Conservation (phyloP, 805 yeast species). For the Myxozyma neglecta region DNA sequence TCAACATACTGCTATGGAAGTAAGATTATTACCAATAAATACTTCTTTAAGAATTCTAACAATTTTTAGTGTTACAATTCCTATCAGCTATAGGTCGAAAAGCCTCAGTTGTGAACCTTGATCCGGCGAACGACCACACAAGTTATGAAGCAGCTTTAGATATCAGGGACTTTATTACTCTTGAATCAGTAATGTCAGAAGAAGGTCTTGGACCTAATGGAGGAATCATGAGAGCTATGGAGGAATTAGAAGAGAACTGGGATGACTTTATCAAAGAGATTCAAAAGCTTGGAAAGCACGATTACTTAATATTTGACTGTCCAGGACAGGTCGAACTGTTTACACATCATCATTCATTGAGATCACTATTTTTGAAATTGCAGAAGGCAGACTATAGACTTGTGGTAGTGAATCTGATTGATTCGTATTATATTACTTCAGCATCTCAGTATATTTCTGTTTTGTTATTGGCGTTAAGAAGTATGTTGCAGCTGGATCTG, state of each 20-base stretch:
- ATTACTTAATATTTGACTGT: conserved; percentile 67
- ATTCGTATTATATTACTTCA: conserved; percentile 74
- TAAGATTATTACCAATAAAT: conserved; percentile 5
- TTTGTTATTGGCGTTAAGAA: conserved; percentile 73
- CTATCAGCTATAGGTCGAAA: conserved; percentile 91
- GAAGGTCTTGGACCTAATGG: conserved; percentile 83
- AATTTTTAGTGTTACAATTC: conserved; percentile 66
- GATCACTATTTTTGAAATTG: conserved; percentile 62
- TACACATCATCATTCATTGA: conserved; percentile 81
- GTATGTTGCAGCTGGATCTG: conserved; percentile 88
- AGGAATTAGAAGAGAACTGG: conserved; percentile 55
- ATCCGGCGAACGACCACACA: conserved; percentile 80
- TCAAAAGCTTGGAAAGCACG: conserved; percentile 54
- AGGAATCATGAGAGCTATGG: conserved; percentile 85
- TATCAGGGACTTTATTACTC: conserved; percentile 69
- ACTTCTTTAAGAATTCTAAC: neutral
- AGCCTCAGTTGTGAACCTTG: conserved; percentile 80
- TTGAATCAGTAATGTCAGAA: conserved; percentile 77
- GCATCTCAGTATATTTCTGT: conserved; percentile 89
- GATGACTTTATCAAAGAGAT: conserved; percentile 61
- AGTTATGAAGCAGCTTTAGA: conserved; percentile 75
- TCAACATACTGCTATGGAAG: conserved; percentile 89
- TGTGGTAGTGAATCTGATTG: conserved; percentile 77
- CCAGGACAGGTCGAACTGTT: conserved; percentile 97
- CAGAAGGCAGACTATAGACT: conserved; percentile 64